Percentiles rank a stretch among this genome's conserved stretches.
Evolutionary conservation across 106 monocot genomes (phyloP).

Genomic region (Acorus gramineus): DNA sequence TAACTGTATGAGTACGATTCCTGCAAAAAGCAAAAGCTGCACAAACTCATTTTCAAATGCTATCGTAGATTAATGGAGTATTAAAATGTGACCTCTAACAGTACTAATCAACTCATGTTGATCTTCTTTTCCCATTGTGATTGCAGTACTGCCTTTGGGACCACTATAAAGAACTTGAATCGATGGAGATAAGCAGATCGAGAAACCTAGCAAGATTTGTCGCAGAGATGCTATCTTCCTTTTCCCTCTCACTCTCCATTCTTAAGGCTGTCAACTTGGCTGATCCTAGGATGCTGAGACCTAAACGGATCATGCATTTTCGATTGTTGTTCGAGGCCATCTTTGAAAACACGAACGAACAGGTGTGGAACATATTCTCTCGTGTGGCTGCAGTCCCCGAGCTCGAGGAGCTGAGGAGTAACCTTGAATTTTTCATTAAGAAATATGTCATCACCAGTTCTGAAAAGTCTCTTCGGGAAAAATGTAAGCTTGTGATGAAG

Average conservation of each 20-base stretch:
- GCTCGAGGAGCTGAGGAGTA: conserved; percentile 41
- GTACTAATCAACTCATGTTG: neutral
- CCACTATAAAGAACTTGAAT: conserved; percentile 78
- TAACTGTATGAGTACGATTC: too few relatives aligned
- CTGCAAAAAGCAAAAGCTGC: too few relatives aligned
- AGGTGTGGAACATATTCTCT: conserved; percentile 78
- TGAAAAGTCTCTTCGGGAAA: conserved; percentile 12
- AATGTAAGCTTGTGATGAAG: conserved; percentile 57
- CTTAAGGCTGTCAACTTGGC: conserved; percentile 52
- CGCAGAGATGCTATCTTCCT: conserved; percentile 59
- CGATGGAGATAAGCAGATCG: conserved; percentile 52
- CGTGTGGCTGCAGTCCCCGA: conserved; percentile 51
- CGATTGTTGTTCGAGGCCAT: conserved; percentile 62
- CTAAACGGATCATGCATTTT: conserved; percentile 68
- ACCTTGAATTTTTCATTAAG: conserved; percentile 61
- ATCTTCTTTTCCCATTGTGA: neutral
- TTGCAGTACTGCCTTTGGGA: conserved; percentile 93
- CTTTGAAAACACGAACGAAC: conserved; percentile 31
- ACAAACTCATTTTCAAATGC: too few relatives aligned
- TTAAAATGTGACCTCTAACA: neutral
- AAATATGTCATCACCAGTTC: conserved; percentile 32
- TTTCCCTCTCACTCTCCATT: conserved; percentile 62
- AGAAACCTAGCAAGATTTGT: conserved; percentile 77
- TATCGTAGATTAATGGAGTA: too few relatives aligned
- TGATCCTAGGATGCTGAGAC: conserved; percentile 30